These are phyloP conservation scores for Fusarium irregulare DNA, from an alignment of 2,329 filamentous ascomycete genomes.

Conservation along the genomic window DNA sequence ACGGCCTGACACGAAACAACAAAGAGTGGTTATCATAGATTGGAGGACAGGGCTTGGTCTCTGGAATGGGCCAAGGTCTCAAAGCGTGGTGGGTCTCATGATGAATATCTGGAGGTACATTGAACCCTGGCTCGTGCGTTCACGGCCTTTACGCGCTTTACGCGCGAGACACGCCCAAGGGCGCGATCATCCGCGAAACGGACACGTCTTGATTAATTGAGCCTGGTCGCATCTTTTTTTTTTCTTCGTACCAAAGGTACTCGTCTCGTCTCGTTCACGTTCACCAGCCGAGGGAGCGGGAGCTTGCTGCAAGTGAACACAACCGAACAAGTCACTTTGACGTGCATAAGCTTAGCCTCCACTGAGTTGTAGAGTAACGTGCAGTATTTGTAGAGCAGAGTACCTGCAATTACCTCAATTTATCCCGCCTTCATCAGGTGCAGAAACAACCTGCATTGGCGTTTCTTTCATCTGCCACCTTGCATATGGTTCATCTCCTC, in stretches of 20 bases:
- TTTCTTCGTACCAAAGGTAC: not conserved
- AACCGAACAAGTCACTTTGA: slow-evolving; percentile 39
- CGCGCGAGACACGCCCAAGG: slow-evolving; percentile 45
- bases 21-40: not conserved
- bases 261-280: slow-evolving; percentile 10
- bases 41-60: slow-evolving; percentile 1
- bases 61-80: slow-evolving; percentile 12
- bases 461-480: not conserved
- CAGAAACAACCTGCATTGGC: slow-evolving; percentile 7
- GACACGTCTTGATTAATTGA: slow-evolving; percentile 57
- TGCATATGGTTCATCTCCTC: not conserved
- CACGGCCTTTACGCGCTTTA: slow-evolving; percentile 41
- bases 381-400: not conserved
- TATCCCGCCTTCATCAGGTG: slow-evolving; percentile 23
- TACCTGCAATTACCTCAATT: slow-evolving; percentile 10
- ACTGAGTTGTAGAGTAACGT: not conserved
- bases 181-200: slow-evolving; percentile 57
- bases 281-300: slow-evolving; percentile 23
- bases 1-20: slow-evolving; percentile 19
- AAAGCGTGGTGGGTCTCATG: slow-evolving; percentile 18
- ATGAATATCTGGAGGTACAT: not conserved
- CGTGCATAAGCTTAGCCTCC: slow-evolving; percentile 31
- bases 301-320: slow-evolving; percentile 38
- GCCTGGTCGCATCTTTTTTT: slow-evolving; percentile 37
- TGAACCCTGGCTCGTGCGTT: slow-evolving; percentile 35